Evolutionary conservation across 2,329 filamentous ascomycete genomes (phyloP).

Genomic region (Fusarium citri): DNA sequence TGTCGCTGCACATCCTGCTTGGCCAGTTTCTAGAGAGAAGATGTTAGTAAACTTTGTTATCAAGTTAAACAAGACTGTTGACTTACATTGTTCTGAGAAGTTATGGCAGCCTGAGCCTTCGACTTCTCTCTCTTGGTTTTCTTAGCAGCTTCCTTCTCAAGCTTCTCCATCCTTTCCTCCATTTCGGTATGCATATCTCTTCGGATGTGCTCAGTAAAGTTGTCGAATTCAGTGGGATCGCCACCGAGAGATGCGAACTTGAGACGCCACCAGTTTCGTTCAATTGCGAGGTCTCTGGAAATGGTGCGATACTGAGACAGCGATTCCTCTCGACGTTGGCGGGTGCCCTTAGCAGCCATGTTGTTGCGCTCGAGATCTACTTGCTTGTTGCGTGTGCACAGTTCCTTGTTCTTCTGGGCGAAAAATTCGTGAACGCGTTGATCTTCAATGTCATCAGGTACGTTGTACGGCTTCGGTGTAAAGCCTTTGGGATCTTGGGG

Average conservation of each 20-base stretch:
- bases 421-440: slow-evolving; percentile 9
- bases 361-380: slow-evolving; percentile 53
- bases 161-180: slow-evolving; percentile 1
- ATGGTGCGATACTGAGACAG: slow-evolving; percentile 38
- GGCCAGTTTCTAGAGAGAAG: not conserved
- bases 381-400: slow-evolving; percentile 44
- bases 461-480: not conserved
- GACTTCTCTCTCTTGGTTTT: not conserved
- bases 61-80: not conserved
- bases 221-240: slow-evolving; percentile 35
- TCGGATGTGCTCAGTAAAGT: slow-evolving; percentile 5
- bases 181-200: slow-evolving; percentile 38
- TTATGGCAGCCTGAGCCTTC: slow-evolving; percentile 7
- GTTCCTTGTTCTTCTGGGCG: slow-evolving; percentile 5
- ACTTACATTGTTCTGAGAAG: slow-evolving; percentile 13
- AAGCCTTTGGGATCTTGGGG: slow-evolving; percentile 28
- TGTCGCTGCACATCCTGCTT: slow-evolving; percentile 1
- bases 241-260: slow-evolving; percentile 44
- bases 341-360: slow-evolving; percentile 52
- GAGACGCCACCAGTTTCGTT: slow-evolving; percentile 47
- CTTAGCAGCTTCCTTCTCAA: not conserved
- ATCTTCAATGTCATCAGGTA: slow-evolving; percentile 24
- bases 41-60: not conserved
- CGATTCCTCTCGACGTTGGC: slow-evolving; percentile 48
- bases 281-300: slow-evolving; percentile 40